Percentiles rank a stretch among this genome's conserved stretches.
These are phyloP conservation scores for Zasmidium cellare DNA, from an alignment of 2,329 filamentous ascomycete species.

Conservation along the genomic window DNA sequence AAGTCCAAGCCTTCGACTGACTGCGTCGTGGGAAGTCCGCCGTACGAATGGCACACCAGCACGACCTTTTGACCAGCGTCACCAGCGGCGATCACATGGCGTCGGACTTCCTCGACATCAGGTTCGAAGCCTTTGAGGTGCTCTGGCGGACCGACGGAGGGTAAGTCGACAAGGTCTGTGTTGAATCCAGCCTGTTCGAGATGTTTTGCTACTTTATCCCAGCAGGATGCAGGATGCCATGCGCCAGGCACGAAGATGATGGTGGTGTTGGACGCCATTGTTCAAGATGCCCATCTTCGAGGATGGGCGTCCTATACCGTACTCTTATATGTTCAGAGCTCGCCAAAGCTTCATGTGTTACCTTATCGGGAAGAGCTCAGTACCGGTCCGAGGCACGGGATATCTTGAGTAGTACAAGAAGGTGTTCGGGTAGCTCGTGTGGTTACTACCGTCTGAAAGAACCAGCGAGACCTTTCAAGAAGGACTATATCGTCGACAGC, in stretches of 20 bases:
- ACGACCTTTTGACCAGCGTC: conserved; percentile 29
- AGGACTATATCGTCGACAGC: no score
- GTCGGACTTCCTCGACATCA: conserved; percentile 9
- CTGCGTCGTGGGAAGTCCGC: conserved; percentile 28
- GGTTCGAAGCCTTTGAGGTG: conserved; percentile 5
- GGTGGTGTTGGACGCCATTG: conserved; percentile 2
- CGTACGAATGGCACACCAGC: conserved; percentile 33
- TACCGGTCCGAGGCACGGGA: not conserved
- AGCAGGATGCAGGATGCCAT: conserved; percentile 9
- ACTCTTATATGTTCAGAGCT: no score
- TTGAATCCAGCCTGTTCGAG: conserved; percentile 11
- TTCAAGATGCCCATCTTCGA: no score
- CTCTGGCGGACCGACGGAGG: conserved; percentile 8
- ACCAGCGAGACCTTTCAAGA: no score
- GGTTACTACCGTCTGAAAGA: no score
- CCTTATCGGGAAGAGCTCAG: not conserved
- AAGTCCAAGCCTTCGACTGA: conserved; percentile 22
- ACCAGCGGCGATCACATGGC: conserved; percentile 17
- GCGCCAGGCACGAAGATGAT: conserved; percentile 16
- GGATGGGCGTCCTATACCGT: no score
- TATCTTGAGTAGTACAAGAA: no score
- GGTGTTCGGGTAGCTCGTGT: no score
- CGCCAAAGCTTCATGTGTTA: not conserved
- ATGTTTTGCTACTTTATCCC: not conserved
- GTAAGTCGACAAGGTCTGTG: conserved; percentile 8